Percentiles rank a stretch among this genome's conserved stretches.
Conservation (phyloP, 306 rosid species). For the Corylus americana region DNA sequence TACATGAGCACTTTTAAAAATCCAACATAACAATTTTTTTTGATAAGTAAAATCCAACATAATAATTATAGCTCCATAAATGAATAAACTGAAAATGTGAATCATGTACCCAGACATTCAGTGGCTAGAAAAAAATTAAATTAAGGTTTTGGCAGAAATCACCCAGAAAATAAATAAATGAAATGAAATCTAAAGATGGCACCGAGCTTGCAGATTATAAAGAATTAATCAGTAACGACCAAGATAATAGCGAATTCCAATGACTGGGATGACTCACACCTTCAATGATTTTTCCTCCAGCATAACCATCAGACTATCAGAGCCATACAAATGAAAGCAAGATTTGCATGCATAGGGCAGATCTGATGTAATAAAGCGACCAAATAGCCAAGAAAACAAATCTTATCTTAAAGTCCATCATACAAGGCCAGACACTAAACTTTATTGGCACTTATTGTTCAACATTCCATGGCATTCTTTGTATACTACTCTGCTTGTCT, state of each 20-base stretch:
- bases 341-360: neutral
- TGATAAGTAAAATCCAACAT: neutral
- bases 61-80: neutral
- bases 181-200: neutral
- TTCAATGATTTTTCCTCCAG: neutral
- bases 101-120: neutral
- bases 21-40: neutral
- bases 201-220: neutral
- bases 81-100: neutral
- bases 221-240: neutral
- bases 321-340: neutral
- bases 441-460: neutral
- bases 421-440: neutral
- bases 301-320: neutral
- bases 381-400: neutral
- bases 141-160: neutral
- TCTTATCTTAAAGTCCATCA: neutral
- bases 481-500: neutral
- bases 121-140: neutral
- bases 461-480: neutral
- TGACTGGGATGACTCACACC: neutral
- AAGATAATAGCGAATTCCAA: neutral
- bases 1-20: neutral
- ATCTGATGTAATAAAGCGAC: neutral
- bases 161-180: neutral